A percentile compares a stretch with the other conserved stretches of the same genome.
Conservation (phyloP, 2,329 filamentous ascomycete species). For the Pseudogymnoascus verrucosus region DNA sequence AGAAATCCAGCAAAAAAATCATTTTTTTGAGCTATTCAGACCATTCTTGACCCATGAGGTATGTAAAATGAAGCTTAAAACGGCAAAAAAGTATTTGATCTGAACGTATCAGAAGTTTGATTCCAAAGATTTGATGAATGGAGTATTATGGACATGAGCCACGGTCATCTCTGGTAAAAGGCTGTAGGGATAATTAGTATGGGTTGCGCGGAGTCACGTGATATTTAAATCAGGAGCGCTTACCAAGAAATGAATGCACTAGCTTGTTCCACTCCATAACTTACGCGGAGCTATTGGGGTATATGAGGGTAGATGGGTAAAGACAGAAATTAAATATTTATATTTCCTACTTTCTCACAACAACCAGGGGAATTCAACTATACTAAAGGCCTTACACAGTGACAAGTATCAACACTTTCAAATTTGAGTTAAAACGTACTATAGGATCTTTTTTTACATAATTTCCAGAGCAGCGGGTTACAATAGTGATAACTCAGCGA, state of each 20-base stretch:
- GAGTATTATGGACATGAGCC: conserved; percentile 41
- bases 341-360: not conserved
- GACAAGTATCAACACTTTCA: not conserved
- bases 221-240: not conserved
- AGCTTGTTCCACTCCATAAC: conserved; percentile 29
- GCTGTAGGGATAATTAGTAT: conserved; percentile 17
- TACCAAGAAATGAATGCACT: conserved; percentile 31
- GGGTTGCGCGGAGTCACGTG: not conserved
- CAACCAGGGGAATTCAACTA: not conserved
- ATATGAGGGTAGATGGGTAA: not conserved
- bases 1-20: not conserved
- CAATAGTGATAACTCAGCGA: not conserved
- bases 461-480: not conserved
- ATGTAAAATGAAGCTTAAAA: conserved; percentile 12
- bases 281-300: not conserved
- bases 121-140: conserved; percentile 46
- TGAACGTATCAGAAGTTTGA: conserved; percentile 22
- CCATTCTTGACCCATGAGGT: not conserved
- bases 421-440: not conserved
- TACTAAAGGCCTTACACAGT: not conserved
- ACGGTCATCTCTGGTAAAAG: conserved; percentile 34
- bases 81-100: conserved; percentile 16
- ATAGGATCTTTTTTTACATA: not conserved
- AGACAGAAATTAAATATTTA: not conserved
- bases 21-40: not conserved